Evolutionary conservation across 345 rosid genomes (phyloP).

Genomic region (Gossypioides kirkii): DNA sequence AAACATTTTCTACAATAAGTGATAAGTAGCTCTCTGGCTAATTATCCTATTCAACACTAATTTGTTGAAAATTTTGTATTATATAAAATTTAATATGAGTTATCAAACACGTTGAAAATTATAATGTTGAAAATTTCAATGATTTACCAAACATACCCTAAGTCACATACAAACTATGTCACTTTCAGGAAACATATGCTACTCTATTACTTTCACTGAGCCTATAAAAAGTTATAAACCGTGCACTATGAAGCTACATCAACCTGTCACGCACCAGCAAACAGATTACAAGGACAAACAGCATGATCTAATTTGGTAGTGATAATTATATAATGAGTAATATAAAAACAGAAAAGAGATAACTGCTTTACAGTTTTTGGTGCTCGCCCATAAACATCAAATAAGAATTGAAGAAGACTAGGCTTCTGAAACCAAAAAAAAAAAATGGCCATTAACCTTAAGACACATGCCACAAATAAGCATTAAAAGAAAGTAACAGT

Average conservation of each 20-base stretch:
- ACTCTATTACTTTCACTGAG: not conserved
- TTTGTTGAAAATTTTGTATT: too few species aligned
- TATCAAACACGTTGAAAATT: too few species aligned
- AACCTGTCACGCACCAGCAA: not conserved
- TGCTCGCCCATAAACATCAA: constrained; percentile 69
- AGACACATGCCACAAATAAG: not conserved
- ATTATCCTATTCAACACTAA: too few species aligned
- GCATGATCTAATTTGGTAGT: not conserved
- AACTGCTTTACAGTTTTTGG: constrained; percentile 90
- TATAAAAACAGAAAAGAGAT: constrained; percentile 6
- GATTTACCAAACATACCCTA: too few species aligned
- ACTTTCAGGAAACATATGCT: not conserved
- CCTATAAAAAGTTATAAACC: not conserved
- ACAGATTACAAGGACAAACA: not conserved
- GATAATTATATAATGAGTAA: not conserved
- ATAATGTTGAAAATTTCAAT: too few species aligned
- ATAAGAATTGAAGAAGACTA: constrained; percentile 72
- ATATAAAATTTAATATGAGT: too few species aligned
- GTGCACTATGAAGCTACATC: not conserved
- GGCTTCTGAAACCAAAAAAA: constrained; percentile 58
- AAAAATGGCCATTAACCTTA: constrained; percentile 19
- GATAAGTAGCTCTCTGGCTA: too few species aligned
- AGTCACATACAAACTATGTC: not conserved
- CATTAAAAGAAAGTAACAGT: not conserved
- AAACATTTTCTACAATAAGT: too few species aligned